Evolutionary conservation across 768 basidiomycete species (phyloP).

Genomic region (Lactarius sanguifluus): DNA sequence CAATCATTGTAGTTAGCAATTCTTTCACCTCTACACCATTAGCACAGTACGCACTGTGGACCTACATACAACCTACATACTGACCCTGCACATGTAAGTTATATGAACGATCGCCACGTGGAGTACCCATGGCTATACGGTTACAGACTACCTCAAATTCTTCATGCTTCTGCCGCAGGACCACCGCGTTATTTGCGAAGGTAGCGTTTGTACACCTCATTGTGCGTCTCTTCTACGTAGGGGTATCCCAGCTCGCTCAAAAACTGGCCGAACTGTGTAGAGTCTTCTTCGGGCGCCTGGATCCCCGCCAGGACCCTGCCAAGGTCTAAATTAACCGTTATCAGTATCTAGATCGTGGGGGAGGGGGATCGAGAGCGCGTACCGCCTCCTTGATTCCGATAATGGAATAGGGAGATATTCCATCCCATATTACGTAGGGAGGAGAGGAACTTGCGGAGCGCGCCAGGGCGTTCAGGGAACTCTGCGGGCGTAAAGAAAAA

Average conservation of each 20-base stretch:
- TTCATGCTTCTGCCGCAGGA: neutral
- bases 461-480: constrained; percentile 94
- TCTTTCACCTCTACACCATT: neutral
- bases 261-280: constrained; percentile 68
- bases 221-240: constrained; percentile 92
- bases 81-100: constrained; percentile 1
- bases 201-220: constrained; percentile 78
- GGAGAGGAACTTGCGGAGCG: constrained; percentile 85
- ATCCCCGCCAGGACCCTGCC: constrained; percentile 93
- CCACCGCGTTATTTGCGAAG: constrained; percentile 43
- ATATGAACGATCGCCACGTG: neutral
- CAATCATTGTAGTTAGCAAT: neutral
- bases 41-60: neutral
- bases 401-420: constrained; percentile 98
- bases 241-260: constrained; percentile 78
- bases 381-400: constrained; percentile 97
- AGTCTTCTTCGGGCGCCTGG: constrained; percentile 76
- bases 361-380: constrained; percentile 36
- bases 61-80: neutral
- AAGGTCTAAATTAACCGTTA: constrained; percentile 54
- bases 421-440: constrained; percentile 73
- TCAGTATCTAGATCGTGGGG: constrained; percentile 7
- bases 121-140: neutral
- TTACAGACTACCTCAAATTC: neutral
- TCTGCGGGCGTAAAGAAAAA: constrained; percentile 47